Evolutionary conservation across 345 rosid species (phyloP), one percentile per base, ranked within the genome.

Genomic region (Cardamine resedifolia): DNA sequence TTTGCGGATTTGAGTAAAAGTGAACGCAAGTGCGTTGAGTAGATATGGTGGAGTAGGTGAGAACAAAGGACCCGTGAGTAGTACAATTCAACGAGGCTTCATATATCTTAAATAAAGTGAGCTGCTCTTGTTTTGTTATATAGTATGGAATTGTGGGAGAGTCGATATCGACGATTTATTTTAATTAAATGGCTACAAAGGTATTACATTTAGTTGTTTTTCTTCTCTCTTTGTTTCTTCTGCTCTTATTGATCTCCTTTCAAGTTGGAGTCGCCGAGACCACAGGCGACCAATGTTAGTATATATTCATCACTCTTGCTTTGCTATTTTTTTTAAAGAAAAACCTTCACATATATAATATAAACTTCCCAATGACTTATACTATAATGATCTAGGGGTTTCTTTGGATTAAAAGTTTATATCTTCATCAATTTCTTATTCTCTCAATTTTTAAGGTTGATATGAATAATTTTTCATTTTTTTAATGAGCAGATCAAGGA

Each of bases 201-300:
- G 31, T 15, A 74, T 23, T 56, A 16, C 3, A 28, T 5, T 20
- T 58, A 38, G 38, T 66, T 67, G 47, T 12, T 19, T 49, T 49
- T 21, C 61, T 74, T 66, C 60, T 74, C 27, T 74, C 72, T 20
- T 15, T 66, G 61, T 34, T 74, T 39, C 72, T 74, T 66, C 15
- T 66, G 47, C 36, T 74, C 28, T 38, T 58, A 30, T 38, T 58
- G 21, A 58, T 66, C 55, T 58, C 52, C 53, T 66, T 58, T 58
- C 72, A 74, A 30, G 72, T 50, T 66, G 34, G 52, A 49, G 45
- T 58, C 47, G 5, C 72, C 27, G 72, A 74, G n/a, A 47, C 78
- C 34, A 66, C 10, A 49, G 67, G 45, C 47, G 39, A 38, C 53
- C 33, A 33, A 66, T 34, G 78, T 74, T 58, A 74, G 78, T 74